Evolutionary conservation across 371 early-diverging fungal genomes (phyloP).

Genomic region (Mucor irregularis): DNA sequence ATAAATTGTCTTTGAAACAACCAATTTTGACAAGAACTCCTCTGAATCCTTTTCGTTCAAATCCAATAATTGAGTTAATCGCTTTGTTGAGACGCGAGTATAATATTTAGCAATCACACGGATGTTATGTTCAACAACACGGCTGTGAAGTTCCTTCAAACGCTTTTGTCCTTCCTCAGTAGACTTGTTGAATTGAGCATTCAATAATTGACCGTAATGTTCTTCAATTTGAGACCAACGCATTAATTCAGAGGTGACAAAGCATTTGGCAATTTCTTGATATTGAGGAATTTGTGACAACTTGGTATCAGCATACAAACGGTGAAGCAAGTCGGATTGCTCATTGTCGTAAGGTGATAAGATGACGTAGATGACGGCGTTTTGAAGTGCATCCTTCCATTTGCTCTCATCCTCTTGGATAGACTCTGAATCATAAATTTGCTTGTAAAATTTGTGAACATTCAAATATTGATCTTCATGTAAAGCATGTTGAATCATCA

Average conservation of each 20-base stretch:
- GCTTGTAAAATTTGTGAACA: slow-evolving; percentile 89
- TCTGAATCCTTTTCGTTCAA: slow-evolving; percentile 74
- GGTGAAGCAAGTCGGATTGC: slow-evolving; percentile 90
- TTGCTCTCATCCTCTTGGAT: slow-evolving; percentile 80
- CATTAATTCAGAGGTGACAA: slow-evolving; percentile 90
- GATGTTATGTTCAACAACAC: slow-evolving; percentile 97
- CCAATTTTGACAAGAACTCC: slow-evolving; percentile 87
- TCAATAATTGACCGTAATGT: slow-evolving; percentile 74
- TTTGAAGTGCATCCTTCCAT: slow-evolving; percentile 79
- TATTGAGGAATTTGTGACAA: slow-evolving; percentile 66
- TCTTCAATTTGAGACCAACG: slow-evolving; percentile 92
- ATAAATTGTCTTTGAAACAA: slow-evolving; percentile 92
- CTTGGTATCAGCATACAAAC: slow-evolving; percentile 78
- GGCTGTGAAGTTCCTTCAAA: slow-evolving; percentile 84
- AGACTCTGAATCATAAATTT: slow-evolving; percentile 82
- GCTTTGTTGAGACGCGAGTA: slow-evolving; percentile 80
- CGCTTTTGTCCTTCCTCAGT: slow-evolving; percentile 80
- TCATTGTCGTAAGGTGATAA: slow-evolving; percentile 96
- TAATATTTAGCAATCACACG: slow-evolving; percentile 96
- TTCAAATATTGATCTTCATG: slow-evolving; percentile 89
- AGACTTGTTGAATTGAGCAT: slow-evolving; percentile 60
- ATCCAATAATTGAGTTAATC: slow-evolving; percentile 50
- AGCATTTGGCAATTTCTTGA: slow-evolving; percentile 82
- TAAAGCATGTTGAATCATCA: slow-evolving; percentile 93
- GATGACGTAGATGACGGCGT: slow-evolving; percentile 80